phyloP scores from a whole-genome alignment of 768 basidiomycete genomes.

The Agrocybe pediades region DNA sequence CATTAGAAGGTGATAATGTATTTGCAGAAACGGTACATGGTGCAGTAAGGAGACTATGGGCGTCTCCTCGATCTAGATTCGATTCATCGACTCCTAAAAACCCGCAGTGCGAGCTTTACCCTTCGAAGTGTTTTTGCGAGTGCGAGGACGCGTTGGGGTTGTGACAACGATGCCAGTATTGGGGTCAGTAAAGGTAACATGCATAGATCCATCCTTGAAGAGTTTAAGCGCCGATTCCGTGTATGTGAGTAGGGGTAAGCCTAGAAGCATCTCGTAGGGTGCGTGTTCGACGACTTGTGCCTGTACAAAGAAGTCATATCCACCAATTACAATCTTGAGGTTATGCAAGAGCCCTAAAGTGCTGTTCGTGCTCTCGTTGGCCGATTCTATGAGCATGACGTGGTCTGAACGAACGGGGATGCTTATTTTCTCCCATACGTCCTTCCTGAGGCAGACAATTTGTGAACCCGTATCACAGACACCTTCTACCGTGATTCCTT shows the following conservation, averaged over 20 bases:
- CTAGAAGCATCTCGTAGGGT: neutral
- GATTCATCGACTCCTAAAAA: constrained; percentile 15
- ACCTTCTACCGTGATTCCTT: constrained; percentile 8
- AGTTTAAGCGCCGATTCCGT: neutral
- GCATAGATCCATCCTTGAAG: neutral
- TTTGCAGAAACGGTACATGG: neutral
- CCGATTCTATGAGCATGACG: constrained; percentile 21
- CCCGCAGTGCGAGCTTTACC: neutral
- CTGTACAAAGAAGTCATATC: neutral
- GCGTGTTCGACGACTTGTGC: constrained; percentile 1
- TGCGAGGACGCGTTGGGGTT: constrained; percentile 5
- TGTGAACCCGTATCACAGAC: constrained; percentile 20
- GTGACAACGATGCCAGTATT: constrained; percentile 12
- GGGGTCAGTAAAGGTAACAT: constrained; percentile 16
- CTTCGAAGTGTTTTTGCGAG: neutral
- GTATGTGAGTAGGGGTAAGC: neutral
- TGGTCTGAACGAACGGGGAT: constrained; percentile 13
- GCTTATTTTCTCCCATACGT: constrained; percentile 18
- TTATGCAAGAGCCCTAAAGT: constrained; percentile 16
- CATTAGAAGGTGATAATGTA: neutral
- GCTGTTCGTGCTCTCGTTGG: constrained; percentile 11
- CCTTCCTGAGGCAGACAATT: constrained; percentile 9
- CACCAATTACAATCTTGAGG: neutral
- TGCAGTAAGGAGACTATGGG: neutral
- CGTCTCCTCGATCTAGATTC: neutral